A percentile compares a stretch with the other conserved stretches of the same genome.
phyloP scores from a whole-genome alignment of 148 eudicot genomes.

The Heliamphora exappendiculata region DNA sequence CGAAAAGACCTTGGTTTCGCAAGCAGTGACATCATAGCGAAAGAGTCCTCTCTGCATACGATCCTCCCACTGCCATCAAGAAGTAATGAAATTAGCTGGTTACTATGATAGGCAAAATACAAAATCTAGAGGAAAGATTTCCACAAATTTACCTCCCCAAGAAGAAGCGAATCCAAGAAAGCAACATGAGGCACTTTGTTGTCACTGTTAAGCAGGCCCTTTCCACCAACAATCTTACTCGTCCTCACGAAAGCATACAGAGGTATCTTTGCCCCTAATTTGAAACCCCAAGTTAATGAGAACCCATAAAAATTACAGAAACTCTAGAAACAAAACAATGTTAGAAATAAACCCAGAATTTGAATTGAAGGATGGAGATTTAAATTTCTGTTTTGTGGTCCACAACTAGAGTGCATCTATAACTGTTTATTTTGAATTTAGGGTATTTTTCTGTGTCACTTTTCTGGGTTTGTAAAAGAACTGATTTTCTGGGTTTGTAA shows the following conservation, averaged over 20 bases:
- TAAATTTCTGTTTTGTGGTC: too few species aligned
- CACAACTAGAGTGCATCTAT: too few species aligned
- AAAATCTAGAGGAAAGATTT: neutral
- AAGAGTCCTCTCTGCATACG: constrained; percentile 84
- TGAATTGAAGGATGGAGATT: too few species aligned
- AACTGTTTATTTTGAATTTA: too few species aligned
- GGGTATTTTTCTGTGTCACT: too few species aligned
- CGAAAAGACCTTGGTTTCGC: constrained; percentile 76
- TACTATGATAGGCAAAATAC: neutral
- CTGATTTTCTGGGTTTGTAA: too few species aligned
- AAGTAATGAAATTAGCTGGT: constrained; percentile 7
- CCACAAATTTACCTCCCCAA: constrained; percentile 67
- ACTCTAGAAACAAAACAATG: too few species aligned
- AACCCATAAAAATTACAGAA: neutral
- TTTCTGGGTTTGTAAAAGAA: too few species aligned
- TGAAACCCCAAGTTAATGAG: constrained; percentile 2
- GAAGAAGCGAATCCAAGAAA: constrained; percentile 82
- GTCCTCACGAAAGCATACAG: constrained; percentile 61
- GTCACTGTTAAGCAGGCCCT: constrained; percentile 27
- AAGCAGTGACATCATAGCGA: constrained; percentile 97
- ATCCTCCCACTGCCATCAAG: constrained; percentile 79
- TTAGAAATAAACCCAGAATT: too few species aligned
- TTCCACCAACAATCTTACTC: constrained; percentile 31
- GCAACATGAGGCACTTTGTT: constrained; percentile 62
- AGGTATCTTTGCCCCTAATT: constrained; percentile 66